phyloP scores from a whole-genome alignment of 805 yeast genomes.

The Naumovozyma baii region DNA sequence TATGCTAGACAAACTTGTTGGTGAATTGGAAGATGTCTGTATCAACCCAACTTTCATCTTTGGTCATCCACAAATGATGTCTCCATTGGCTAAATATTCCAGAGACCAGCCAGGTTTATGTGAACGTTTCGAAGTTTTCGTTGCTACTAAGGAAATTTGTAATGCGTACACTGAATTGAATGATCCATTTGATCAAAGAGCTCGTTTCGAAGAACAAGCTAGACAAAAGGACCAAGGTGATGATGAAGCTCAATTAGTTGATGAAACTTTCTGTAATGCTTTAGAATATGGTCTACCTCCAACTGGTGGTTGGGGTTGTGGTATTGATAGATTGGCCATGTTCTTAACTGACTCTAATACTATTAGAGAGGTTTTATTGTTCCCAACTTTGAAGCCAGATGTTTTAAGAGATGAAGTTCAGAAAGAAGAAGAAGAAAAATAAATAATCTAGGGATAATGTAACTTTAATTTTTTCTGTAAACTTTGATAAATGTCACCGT shows the following conservation, averaged over 20 bases:
- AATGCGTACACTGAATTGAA: slow-evolving; percentile 98
- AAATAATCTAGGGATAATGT: background rate
- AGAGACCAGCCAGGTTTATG: slow-evolving; percentile 88
- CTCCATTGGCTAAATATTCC: slow-evolving; percentile 95
- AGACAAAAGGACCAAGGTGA: slow-evolving; percentile 98
- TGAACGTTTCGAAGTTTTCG: slow-evolving; percentile 97
- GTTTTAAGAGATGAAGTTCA: slow-evolving; percentile 30
- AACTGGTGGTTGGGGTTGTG: slow-evolving; percentile 99
- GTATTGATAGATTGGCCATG: slow-evolving; percentile 97
- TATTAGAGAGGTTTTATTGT: slow-evolving; percentile 91
- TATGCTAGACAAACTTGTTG: slow-evolving; percentile 96
- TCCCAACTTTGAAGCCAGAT: slow-evolving; percentile 99
- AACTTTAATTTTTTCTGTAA: background rate
- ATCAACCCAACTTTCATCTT: slow-evolving; percentile 96
- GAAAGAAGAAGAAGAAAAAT: slow-evolving; percentile 16
- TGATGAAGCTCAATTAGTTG: slow-evolving; percentile 95
- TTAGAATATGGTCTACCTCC: slow-evolving; percentile 98
- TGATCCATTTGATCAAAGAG: slow-evolving; percentile 97
- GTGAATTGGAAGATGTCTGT: slow-evolving; percentile 89
- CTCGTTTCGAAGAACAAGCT: slow-evolving; percentile 97
- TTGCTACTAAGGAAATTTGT: slow-evolving; percentile 96
- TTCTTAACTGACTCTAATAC: slow-evolving; percentile 93
- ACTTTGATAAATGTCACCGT: background rate
- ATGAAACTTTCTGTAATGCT: slow-evolving; percentile 95
- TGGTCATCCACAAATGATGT: slow-evolving; percentile 99